A percentile compares a stretch with the other conserved stretches of the same genome.
These are phyloP conservation scores for Trametes meyenii DNA, from an alignment of 768 basidiomycete species.

Conservation along the genomic window DNA sequence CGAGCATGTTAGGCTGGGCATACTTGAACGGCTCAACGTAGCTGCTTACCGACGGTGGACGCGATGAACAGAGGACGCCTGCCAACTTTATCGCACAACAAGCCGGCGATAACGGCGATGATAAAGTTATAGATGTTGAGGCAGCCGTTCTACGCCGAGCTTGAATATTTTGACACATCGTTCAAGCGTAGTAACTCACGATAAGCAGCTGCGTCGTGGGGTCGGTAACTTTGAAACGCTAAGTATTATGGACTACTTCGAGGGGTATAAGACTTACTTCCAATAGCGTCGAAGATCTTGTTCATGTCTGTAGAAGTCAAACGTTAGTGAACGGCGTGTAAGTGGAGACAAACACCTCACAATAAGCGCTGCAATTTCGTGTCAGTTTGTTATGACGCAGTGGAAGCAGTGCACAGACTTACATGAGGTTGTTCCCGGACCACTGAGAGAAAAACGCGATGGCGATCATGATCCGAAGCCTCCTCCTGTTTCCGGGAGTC, in stretches of 20 bases:
- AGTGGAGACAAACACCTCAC: conserved; percentile 23
- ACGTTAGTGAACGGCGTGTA: not conserved
- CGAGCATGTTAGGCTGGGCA: conserved; percentile 25
- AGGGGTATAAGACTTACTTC: conserved; percentile 37
- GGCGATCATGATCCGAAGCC: conserved; percentile 59
- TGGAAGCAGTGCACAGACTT: not conserved
- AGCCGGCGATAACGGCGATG: conserved; percentile 51
- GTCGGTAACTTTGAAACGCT: conserved; percentile 40
- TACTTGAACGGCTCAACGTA: not conserved
- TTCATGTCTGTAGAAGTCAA: conserved; percentile 42
- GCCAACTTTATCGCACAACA: conserved; percentile 52
- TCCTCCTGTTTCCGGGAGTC: conserved; percentile 53
- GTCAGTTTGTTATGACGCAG: not conserved
- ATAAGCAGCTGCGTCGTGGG: conserved; percentile 46
- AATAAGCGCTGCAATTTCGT: conserved; percentile 30
- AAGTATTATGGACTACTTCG: too few species aligned
- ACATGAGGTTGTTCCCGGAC: conserved; percentile 29
- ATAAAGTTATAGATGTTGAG: conserved; percentile 60
- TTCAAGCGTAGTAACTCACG: conserved; percentile 31
- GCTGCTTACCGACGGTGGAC: conserved; percentile 44
- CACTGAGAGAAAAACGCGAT: conserved; percentile 63
- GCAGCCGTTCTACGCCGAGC: conserved; percentile 48
- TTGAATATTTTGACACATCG: not conserved
- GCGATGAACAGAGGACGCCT: conserved; percentile 53
- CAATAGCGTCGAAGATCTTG: conserved; percentile 55